Evolutionary conservation across 2,329 filamentous ascomycete genomes (phyloP), one percentile per base, ranked within the genome.

Genomic region (Beauveria scarabaeidicola): DNA sequence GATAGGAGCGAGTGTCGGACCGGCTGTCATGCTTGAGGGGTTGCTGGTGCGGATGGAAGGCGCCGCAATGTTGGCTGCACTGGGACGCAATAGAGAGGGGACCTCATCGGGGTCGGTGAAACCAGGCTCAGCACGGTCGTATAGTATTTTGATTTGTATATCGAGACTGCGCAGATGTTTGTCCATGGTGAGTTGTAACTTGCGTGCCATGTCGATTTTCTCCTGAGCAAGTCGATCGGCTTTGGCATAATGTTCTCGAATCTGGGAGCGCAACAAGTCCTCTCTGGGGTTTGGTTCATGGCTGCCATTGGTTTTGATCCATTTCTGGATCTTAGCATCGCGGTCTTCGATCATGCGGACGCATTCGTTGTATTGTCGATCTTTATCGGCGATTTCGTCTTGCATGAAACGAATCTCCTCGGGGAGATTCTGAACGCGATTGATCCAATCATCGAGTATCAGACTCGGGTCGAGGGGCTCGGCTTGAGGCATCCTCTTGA

Each of bases 351-450:
- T 90, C 64, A 82, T 80, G 62, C 83, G 80, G 61, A 86, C 77
- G 69, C 87, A 86, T 52, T 90, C 85, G 68, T 83, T 78, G 65
- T 90, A 88, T 64, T 85, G 80, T 53, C 83, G 81, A 70, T 95
- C 90, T 72, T 92, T 93, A 70, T 89, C 87, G 68, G 85, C 80
- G 63, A 93, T 89, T 74, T 94, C 90, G 69, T 92, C 89, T 68
- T 92, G 87, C 63, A 93, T 81, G 75, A 92, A 91, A 21, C 87
- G 86, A 61, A 94, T 86, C 74, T 94, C 90, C 63, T 90, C 88
- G 63, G 89, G 89, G 29, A 93, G 79, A 68, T 94, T 94, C 67
- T 88, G 85, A 21, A 88, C 87, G 74, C 77, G 80, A 70, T 87
- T 84, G 69, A 87, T 84, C 79, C 88, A 92, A 72, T 91, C 88